A percentile compares a stretch with the other conserved stretches of the same genome.
Evolutionary conservation across 352 stramenopile genomes (phyloP).

Genomic region (Pythium pyrilobum): DNA sequence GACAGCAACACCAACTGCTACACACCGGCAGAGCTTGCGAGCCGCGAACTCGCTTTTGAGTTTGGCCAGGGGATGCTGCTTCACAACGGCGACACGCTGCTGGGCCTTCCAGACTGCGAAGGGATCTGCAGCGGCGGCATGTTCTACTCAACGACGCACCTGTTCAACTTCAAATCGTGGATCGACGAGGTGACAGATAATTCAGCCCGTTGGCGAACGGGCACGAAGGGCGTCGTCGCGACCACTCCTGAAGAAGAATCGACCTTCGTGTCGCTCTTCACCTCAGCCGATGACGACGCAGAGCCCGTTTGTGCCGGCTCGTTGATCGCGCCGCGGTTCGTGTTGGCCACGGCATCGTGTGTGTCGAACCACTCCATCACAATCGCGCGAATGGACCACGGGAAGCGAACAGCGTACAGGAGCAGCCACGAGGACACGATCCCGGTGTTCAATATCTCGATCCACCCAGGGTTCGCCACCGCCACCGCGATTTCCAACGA

Average conservation of each 20-base stretch:
- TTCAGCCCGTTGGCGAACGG: background rate
- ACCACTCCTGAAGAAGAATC: conserved; percentile 4
- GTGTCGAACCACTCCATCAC: conserved; percentile 9
- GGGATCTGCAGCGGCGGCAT: conserved; percentile 21
- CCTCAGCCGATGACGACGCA: background rate
- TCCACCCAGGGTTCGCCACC: conserved; percentile 18
- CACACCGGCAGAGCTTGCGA: conserved; percentile 1
- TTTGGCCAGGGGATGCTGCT: conserved; percentile 20
- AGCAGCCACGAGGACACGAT: conserved; percentile 11
- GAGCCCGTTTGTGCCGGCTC: conserved; percentile 12
- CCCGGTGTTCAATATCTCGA: background rate
- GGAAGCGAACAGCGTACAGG: background rate
- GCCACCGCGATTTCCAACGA: conserved; percentile 14
- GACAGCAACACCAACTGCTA: conserved; percentile 14
- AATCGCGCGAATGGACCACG: conserved; percentile 8
- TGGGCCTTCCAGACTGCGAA: conserved; percentile 19
- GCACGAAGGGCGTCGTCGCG: background rate
- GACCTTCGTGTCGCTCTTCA: conserved; percentile 12
- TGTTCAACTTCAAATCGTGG: conserved; percentile 8
- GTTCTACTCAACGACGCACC: conserved; percentile 22
- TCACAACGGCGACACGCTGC: conserved; percentile 7
- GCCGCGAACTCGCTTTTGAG: conserved; percentile 6
- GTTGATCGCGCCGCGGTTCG: conserved; percentile 19
- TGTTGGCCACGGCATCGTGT: conserved; percentile 19
- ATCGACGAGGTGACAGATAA: conserved; percentile 12